A percentile compares a stretch with the other conserved stretches of the same genome.
phyloP scores from a whole-genome alignment of 2,329 filamentous ascomycete species.

The Penicillium sp. region DNA sequence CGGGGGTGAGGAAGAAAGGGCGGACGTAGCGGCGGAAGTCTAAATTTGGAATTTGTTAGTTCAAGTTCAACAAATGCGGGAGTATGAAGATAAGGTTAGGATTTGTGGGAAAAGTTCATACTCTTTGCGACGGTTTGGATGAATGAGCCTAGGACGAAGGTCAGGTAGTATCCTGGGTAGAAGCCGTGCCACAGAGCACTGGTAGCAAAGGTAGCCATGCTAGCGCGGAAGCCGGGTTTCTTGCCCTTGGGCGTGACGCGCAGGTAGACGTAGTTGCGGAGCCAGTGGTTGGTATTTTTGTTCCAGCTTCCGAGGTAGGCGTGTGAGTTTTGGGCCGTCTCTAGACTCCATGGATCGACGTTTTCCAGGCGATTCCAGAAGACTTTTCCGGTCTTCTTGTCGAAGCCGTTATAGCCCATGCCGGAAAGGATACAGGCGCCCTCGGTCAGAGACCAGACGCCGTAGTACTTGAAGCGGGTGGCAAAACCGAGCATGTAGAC shows the following conservation, averaged over 20 bases:
- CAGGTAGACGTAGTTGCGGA: constrained; percentile 93
- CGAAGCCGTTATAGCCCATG: constrained; percentile 91
- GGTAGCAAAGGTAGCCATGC: constrained; percentile 88
- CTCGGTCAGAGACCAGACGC: constrained; percentile 91
- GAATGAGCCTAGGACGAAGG: constrained; percentile 86
- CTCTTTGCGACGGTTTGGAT: constrained; percentile 94
- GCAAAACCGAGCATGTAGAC: constrained; percentile 84
- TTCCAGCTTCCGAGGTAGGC: constrained; percentile 94
- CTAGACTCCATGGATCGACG: constrained; percentile 82
- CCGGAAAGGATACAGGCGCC: constrained; percentile 93
- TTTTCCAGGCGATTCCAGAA: constrained; percentile 91
- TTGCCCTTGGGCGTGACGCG: constrained; percentile 92
- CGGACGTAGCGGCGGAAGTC: constrained; percentile 88
- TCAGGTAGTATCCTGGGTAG: constrained; percentile 92
- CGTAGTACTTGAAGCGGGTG: constrained; percentile 90
- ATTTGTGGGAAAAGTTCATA: constrained; percentile 64
- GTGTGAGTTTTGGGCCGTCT: constrained; percentile 90
- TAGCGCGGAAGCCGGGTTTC: constrained; percentile 95
- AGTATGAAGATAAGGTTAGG: no score
- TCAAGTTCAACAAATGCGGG: no score
- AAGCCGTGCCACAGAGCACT: constrained; percentile 99
- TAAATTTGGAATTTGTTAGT: constrained; percentile 45
- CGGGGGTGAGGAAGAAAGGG: constrained; percentile 86
- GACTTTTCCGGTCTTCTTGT: constrained; percentile 80
- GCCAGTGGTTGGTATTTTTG: constrained; percentile 97